These are phyloP conservation scores for Pseudocercospora crystallina DNA, from an alignment of 2,329 filamentous ascomycete genomes.

Conservation along the genomic window DNA sequence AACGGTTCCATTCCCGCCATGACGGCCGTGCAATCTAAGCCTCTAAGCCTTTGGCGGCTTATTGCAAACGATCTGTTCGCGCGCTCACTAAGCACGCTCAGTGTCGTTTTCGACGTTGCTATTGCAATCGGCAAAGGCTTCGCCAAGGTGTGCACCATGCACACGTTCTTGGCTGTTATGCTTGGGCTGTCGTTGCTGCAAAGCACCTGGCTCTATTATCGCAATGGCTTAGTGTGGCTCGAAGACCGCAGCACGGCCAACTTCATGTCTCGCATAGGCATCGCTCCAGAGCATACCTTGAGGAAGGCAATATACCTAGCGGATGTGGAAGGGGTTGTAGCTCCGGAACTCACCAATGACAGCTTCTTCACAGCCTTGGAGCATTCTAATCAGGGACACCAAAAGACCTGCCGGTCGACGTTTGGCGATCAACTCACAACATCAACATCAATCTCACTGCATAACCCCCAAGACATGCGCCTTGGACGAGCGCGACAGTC, in stretches of 20 bases:
- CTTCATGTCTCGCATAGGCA: slow-evolving; percentile 80
- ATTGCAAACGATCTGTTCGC: slow-evolving; percentile 32
- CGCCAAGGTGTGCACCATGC: slow-evolving; percentile 49
- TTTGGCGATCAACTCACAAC: slow-evolving; percentile 32
- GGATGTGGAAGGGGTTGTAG: slow-evolving; percentile 68
- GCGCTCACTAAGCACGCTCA: slow-evolving; percentile 26
- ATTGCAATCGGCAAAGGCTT: slow-evolving; percentile 34
- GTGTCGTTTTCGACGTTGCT: slow-evolving; percentile 45
- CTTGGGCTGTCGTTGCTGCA: slow-evolving; percentile 67
- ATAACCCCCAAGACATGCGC: slow-evolving; percentile 40
- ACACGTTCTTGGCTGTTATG: slow-evolving; percentile 70
- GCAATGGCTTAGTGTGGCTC: slow-evolving; percentile 78
- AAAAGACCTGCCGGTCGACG: slow-evolving; percentile 33
- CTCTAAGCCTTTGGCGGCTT: slow-evolving; percentile 28
- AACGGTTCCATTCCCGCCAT: slow-evolving; percentile 14
- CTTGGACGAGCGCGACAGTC: slow-evolving; percentile 79
- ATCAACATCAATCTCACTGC: slow-evolving; percentile 11
- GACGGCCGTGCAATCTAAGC: slow-evolving; percentile 13
- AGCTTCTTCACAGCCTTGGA: slow-evolving; percentile 5
- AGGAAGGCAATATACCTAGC: slow-evolving; percentile 79
- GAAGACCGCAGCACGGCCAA: slow-evolving; percentile 73
- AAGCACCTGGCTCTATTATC: slow-evolving; percentile 74
- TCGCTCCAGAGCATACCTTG: slow-evolving; percentile 77
- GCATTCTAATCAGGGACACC: background rate
- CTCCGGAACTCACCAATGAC: slow-evolving; percentile 31